Conservation (phyloP, 2,329 filamentous ascomycete species). For the Phaeosphaeriaceae sp. region DNA sequence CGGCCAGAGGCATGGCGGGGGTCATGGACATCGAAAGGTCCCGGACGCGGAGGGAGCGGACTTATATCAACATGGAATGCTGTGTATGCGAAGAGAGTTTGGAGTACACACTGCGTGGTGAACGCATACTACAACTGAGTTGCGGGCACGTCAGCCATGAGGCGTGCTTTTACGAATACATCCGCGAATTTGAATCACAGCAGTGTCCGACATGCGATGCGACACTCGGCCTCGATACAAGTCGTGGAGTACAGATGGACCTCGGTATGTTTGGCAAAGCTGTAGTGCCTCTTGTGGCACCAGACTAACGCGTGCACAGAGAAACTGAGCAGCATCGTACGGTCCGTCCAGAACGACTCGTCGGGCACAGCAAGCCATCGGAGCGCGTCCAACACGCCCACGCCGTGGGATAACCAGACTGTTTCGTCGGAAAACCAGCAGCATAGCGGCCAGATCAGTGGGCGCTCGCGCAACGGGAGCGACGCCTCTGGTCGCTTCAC, state of each 20-base stretch:
- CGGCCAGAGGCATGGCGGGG: conserved; percentile 62
- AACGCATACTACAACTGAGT: conserved; percentile 93
- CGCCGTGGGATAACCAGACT: conserved; percentile 70
- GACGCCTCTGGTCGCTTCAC: conserved; percentile 42
- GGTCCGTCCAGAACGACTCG: conserved; percentile 76
- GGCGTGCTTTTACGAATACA: conserved; percentile 98
- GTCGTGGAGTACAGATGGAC: conserved; percentile 89
- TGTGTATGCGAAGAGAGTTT: conserved; percentile 96
- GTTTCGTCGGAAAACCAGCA: conserved; percentile 54
- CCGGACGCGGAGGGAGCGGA: conserved; percentile 84
- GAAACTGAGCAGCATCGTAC: conserved; percentile 92
- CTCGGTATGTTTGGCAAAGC: conserved; percentile 68
- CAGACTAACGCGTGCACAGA: conserved; percentile 61
- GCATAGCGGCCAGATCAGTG: conserved; percentile 49
- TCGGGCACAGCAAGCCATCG: conserved; percentile 37
- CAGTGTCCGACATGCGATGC: conserved; percentile 94
- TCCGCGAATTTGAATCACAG: conserved; percentile 91
- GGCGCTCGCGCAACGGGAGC: conserved; percentile 42
- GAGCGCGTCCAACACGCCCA: conserved; percentile 64
- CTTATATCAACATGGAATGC: conserved; percentile 93
- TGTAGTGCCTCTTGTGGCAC: conserved; percentile 11
- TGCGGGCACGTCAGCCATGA: conserved; percentile 98
- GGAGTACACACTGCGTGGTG: conserved; percentile 92
- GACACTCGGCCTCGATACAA: conserved; percentile 89
- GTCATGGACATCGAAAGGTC: conserved; percentile 78